These are phyloP conservation scores for Penicillium psychrofluorescens DNA, from an alignment of 495 filamentous ascomycete species.

Conservation along the genomic window DNA sequence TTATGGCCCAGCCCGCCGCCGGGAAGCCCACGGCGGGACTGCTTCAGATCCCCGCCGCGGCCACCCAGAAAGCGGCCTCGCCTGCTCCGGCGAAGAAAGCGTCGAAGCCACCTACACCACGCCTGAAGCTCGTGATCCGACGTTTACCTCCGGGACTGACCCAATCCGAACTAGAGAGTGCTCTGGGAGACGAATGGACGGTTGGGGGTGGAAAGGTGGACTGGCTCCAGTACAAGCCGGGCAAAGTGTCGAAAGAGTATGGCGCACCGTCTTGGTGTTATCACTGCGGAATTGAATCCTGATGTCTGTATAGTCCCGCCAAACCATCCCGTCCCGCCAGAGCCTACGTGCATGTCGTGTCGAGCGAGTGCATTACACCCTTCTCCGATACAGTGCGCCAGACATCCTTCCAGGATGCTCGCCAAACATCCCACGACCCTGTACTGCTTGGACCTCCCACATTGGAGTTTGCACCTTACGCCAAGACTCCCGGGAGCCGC, in stretches of 20 bases:
- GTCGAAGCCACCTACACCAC: slow-evolving; percentile 52
- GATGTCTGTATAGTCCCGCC: slow-evolving; percentile 48
- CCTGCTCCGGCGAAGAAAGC: slow-evolving; percentile 30
- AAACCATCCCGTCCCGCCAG: slow-evolving; percentile 71
- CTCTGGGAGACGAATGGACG: slow-evolving; percentile 80
- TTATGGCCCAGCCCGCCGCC: slow-evolving; percentile 1
- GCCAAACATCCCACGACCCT: slow-evolving; percentile 57
- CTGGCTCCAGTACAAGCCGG: slow-evolving; percentile 69
- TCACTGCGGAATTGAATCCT: slow-evolving; percentile 2
- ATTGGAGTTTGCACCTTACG: slow-evolving; percentile 76
- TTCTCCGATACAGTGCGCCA: slow-evolving; percentile 62
- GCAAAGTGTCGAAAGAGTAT: slow-evolving; percentile 85
- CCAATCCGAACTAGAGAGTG: slow-evolving; percentile 64
- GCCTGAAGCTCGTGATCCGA: slow-evolving; percentile 79
- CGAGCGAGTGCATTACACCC: slow-evolving; percentile 46
- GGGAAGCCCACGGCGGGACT: slow-evolving; percentile 47
- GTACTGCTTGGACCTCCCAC: slow-evolving; percentile 65
- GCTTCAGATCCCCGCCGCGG: slow-evolving; percentile 50
- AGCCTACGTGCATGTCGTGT: slow-evolving; percentile 69
- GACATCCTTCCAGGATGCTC: slow-evolving; percentile 65
- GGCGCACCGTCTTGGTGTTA: slow-evolving; percentile 2
- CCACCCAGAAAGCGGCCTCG: slow-evolving; percentile 50
- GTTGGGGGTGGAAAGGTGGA: slow-evolving; percentile 71
- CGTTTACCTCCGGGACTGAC: slow-evolving; percentile 82
- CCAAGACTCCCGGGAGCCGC: slow-evolving; percentile 66